Evolutionary conservation across 768 basidiomycete genomes (phyloP), one percentile per base, ranked within the genome.

Genomic region (Mycena epipterygia): DNA sequence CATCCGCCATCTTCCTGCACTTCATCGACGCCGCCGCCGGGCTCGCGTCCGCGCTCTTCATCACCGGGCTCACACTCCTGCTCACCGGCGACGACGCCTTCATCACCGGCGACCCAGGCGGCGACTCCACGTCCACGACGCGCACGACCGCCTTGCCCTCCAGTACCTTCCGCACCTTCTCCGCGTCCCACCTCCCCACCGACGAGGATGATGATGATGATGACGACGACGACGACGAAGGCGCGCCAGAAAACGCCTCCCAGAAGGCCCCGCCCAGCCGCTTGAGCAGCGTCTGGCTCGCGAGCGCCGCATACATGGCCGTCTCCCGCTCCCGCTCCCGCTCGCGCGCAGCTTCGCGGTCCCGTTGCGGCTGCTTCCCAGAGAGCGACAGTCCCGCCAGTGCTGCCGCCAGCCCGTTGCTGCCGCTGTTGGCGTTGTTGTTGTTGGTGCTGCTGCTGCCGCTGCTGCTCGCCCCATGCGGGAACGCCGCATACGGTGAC

Each of bases 101-200:
- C 25, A 51, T 2, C 33, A 52, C 29, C 25, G 70, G 44, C 33
- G 55, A 19, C 14, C 39, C 23, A 13, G 67, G 7, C 19, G 61
- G 21, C 61, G 74, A 80, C 53, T 94, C 93, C 68, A 95, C 85
- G 78, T 95, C 93, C 74, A 96, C 94, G 60, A 95, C 89, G 49
- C 86, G 84, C 70, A 95, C 84, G 37, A 95, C 93, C 3, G 95
- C 95, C 74, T 89, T 92, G 55, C 95, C 95, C 71, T 95, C 94
- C 75, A 96, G 83, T 53, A 96, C 92, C 75, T 86, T 89, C 75
- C 91, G 84, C 1, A 96, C 92, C 81, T 95, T 96, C 64, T 95
- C 93, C 68, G 89, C 86, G 77, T 95, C 93, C 88, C 84, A 87
- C 29, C 80, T 83, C 46, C 76, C 8, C 53, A 56, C 51, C 25